phyloP scores from a whole-genome alignment of 2,329 filamentous ascomycete genomes.

The Triangularia verruculosa region DNA sequence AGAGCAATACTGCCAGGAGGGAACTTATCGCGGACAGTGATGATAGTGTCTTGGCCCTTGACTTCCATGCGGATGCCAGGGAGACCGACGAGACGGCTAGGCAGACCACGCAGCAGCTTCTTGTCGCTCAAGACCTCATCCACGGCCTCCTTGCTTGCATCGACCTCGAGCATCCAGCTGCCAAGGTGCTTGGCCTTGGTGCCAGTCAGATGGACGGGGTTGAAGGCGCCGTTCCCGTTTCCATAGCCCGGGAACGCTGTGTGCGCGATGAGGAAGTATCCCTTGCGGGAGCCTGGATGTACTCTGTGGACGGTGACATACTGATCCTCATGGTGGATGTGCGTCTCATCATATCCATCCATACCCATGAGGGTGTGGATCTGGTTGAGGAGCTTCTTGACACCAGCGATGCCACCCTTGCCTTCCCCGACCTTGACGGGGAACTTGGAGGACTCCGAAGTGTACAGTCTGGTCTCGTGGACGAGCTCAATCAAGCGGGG shows the following conservation, averaged over 20 bases:
- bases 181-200: conserved; percentile 84
- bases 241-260: conserved; percentile 92
- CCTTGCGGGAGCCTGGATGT: conserved; percentile 86
- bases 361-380: conserved; percentile 96
- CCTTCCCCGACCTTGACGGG: conserved; percentile 64
- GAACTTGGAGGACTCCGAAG: conserved; percentile 66
- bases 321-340: conserved; percentile 93
- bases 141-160: conserved; percentile 68
- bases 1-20: conserved; percentile 91
- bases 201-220: conserved; percentile 74
- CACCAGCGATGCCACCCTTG: conserved; percentile 80
- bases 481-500: conserved; percentile 91
- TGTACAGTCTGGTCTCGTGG: conserved; percentile 80
- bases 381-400: conserved; percentile 91
- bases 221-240: conserved; percentile 76
- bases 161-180: conserved; percentile 89
- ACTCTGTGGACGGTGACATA: conserved; percentile 96
- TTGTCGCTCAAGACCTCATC: conserved; percentile 65
- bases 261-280: conserved; percentile 93
- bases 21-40: conserved; percentile 78
- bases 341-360: conserved; percentile 90
- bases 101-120: conserved; percentile 73
- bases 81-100: conserved; percentile 73
- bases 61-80: conserved; percentile 70
- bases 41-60: conserved; percentile 70